Evolutionary conservation across 2,329 filamentous ascomycete species (phyloP).

Genomic region (Pseudocercospora cruenta): DNA sequence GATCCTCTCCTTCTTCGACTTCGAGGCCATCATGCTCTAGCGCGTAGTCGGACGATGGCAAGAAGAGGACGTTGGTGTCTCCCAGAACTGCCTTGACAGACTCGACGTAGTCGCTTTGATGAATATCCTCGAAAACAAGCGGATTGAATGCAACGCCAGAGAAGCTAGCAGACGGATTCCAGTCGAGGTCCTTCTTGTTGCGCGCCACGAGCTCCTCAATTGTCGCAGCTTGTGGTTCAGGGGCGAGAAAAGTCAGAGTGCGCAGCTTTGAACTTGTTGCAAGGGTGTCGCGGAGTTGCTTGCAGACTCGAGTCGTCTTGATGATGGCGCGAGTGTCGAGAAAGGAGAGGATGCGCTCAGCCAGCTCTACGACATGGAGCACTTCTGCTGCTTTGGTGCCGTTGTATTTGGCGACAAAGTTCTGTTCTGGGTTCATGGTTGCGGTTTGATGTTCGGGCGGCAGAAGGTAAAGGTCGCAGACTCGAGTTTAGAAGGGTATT

Average conservation of each 20-base stretch:
- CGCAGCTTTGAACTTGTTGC: background rate
- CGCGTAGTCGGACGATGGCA: background rate
- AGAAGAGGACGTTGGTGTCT: background rate
- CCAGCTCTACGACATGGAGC: background rate
- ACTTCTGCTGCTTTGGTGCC: background rate
- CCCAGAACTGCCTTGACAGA: background rate
- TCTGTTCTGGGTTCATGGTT: background rate
- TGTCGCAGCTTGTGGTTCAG: background rate
- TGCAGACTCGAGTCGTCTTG: background rate
- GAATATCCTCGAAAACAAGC: background rate
- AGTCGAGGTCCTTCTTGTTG: background rate
- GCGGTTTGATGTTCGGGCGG: background rate
- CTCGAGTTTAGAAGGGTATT: background rate
- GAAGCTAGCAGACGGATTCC: background rate
- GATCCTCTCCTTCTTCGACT: background rate
- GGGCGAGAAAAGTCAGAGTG: background rate
- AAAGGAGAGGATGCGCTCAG: background rate
- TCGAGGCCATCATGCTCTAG: background rate
- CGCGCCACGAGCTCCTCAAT: background rate
- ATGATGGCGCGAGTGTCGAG: background rate
- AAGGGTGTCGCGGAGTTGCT: background rate
- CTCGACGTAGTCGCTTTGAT: background rate
- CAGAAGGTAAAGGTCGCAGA: background rate
- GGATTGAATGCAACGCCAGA: background rate
- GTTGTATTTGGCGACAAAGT: background rate